Base-by-base conservation (phyloP, 768 basidiomycete genomes). In the Suillus subluteus region DNA sequence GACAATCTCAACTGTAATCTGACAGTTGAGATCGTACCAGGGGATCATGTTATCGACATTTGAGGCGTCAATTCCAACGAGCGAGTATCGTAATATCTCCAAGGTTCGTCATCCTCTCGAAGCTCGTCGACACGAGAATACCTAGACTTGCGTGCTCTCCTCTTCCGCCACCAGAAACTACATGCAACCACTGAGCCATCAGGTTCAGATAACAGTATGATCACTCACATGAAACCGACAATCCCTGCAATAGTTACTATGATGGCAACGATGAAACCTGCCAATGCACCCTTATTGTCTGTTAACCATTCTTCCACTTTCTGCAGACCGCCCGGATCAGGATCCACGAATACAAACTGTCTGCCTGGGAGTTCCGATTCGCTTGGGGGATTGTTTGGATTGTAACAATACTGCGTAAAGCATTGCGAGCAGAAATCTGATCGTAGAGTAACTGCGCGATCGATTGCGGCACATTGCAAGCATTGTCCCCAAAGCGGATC, bases 391-490 rank as follows among this genome's bases (percentile, higher is more conserved):
- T 72, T 87, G 86, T 26, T 70, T 18, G 84, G 83, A 71, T 87
- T 80, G 70, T 79, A 87, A 65, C 87, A 88, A 66, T 87, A 88
- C 69, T 83, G 85, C 55, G 78, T 68, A 70, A 95, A 80, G 70
- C 93, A 95, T 46, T 81, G 82, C 3, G 88, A 83, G 63, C 90
- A 83, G 79, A 82, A 52, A 6, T 74, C 67, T 16, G 87, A 87
- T 21, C 85, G 81, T 6, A 71, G 37, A 7, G 79, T 74, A 0
- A 73, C 8, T 2, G 82, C 82, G 13, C 87, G 83, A 67, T 88
- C 87, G 62, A 88, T 86, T 70, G 82, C 84, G 67, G 84, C 93
- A 55, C 89, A 91, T 58, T 87, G 86, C 46, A 90, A 72, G 68
- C 88, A 89, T 62, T 77, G 81, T 1, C 85, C 80, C 80, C 83